Evolutionary conservation across 2,329 filamentous ascomycete genomes (phyloP), one percentile per base, ranked within the genome.

Genomic region (Lasiodiplodia citricola): DNA sequence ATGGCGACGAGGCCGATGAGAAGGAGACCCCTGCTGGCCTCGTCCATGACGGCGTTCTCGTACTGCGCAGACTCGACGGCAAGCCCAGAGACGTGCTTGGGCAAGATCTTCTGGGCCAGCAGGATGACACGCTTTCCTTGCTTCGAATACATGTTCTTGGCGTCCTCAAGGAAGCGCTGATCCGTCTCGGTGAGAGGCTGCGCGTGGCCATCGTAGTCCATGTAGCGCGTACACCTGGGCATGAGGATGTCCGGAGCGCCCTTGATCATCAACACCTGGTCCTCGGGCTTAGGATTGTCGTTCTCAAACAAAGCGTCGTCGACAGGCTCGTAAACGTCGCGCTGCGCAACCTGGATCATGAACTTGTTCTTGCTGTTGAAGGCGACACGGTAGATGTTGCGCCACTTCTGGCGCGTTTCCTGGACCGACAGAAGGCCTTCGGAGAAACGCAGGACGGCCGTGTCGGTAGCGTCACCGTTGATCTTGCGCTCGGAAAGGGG

Each of bases 321-420:
- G 68, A 64, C 11, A 60, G 63, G 28, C 70, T 72, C 56, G 23
- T 21, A 70, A 28, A 58, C 50, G 18, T 68, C 57, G 8, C 58
- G 56, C 50, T 63, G 66, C 6, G 66, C 51, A 0, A 89, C 85
- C 41, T 88, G 85, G 67, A 94, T 87, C 88, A 93, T 94, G 76
- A 89, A 94, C 79, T 94, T 94, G 80, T 93, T 94, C 82, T 92
- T 92, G 80, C 90, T 92, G 81, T 94, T 94, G 78, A 94, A 94
- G 0, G 90, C 87, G 35, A 80, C 76, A 63, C 78, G 77, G 72
- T 89, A 93, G 2, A 87, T 85, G 65, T 87, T 89, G 64, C 86
- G 85, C 90, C 90, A 93, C 71, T 85, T 83, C 16, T 84, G 82
- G 8, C 89, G 86, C 5, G 91, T 80, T 63, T 90, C 85, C 0